Evolutionary conservation across 2,329 filamentous ascomycete genomes (phyloP), one percentile per base, ranked within the genome.

Genomic region (Penicillium sp.): DNA sequence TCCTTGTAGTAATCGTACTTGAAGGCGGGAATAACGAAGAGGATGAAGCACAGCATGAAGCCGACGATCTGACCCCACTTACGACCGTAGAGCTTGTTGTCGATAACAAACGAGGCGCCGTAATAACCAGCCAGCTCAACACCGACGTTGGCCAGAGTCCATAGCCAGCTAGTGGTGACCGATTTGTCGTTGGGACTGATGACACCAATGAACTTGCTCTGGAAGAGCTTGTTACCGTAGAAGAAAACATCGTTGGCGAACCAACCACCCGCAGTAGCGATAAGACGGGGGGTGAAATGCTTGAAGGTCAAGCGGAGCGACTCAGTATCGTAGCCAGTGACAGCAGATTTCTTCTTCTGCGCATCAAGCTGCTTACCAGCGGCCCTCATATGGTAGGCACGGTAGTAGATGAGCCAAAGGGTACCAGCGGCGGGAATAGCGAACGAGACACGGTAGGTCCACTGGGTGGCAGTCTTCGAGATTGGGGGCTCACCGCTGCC

Each of bases 211-310:
- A 96, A 96, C 63, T 91, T 80, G 48, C 79, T 80, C 71, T 95
- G 90, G 79, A 96, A 96, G 38, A 96, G 83, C 78, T 95, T 96
- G 83, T 95, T 96, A 56, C 91, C 91, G 73, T 97, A 97, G 76
- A 97, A 97, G 78, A 97, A 96, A 53, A 97, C 85, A 61, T 97
- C 91, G 68, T 97, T 97, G 72, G 84, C 87, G 69, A 91, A 97
- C 91, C 91, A 97, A 23, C 83, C 80, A 41, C 86, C 86, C 7
- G 90, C 83, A 15, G 91, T 96, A 34, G 91, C 91, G 14, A 95
- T 60, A 16, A 97, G 71, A 54, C 91, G 88, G 36, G 86, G 84
- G 33, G 89, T 88, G 54, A 96, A 97, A 72, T 94, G 81, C 42
- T 71, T 78, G 69, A 90, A 80, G 31, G 87, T 91, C 58, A 87